Percentiles rank a stretch among this genome's conserved stretches.
Evolutionary conservation across 73 alveolate species (phyloP).

Genomic region (Strombidium stylifer): DNA sequence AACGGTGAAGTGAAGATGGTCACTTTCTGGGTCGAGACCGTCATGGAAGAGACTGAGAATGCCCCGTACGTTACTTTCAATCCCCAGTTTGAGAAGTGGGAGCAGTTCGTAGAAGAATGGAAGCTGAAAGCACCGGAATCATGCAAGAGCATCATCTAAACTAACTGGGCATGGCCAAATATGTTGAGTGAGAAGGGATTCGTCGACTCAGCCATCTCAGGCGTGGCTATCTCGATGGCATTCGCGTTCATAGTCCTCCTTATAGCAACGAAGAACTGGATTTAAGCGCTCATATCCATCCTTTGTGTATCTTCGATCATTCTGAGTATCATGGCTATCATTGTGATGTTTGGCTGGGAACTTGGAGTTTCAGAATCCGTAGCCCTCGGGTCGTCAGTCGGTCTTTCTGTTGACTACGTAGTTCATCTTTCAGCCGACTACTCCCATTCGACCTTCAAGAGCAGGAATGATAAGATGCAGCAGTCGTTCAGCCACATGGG

Average conservation of each 20-base stretch:
- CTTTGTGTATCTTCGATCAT: slow-evolving; percentile 3
- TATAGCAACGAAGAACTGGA: slow-evolving; percentile 9
- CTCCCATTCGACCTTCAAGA: neutral
- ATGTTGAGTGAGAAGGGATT: slow-evolving; percentile 21
- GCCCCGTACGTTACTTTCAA: neutral
- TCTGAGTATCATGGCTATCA: slow-evolving; percentile 17
- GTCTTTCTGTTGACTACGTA: slow-evolving; percentile 37
- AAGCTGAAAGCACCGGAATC: neutral
- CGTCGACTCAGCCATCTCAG: slow-evolving; percentile 14
- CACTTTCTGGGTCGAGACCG: no score
- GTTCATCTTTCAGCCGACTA: slow-evolving; percentile 25
- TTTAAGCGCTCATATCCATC: slow-evolving; percentile 1
- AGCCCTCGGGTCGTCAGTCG: slow-evolving; percentile 20
- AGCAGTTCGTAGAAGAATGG: neutral
- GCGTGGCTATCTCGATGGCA: slow-evolving; percentile 6
- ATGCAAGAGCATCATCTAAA: neutral
- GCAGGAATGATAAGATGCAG: neutral
- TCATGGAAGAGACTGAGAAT: neutral
- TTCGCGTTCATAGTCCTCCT: slow-evolving; percentile 25
- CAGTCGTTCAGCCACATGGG: slow-evolving; percentile 19
- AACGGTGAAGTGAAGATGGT: no score
- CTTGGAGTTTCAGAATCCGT: slow-evolving; percentile 29
- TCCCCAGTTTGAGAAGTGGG: slow-evolving; percentile 5
- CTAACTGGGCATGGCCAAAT: slow-evolving; percentile 17
- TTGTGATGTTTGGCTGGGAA: slow-evolving; percentile 24